phyloP scores from a whole-genome alignment of 2,329 filamentous ascomycete genomes.

The Myriosclerotinia duriaeana region DNA sequence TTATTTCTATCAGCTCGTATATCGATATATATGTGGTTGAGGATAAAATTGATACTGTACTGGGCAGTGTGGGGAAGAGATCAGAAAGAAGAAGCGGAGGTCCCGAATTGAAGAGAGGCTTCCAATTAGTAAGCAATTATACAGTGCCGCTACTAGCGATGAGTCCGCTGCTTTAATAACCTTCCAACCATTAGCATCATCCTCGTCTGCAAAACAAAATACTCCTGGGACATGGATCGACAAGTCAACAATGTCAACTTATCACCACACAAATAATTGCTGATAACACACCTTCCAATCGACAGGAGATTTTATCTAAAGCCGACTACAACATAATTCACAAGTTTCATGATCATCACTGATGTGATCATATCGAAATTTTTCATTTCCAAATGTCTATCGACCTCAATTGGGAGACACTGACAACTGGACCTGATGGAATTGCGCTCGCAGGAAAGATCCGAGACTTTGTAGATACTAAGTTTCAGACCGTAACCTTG shows the following conservation, averaged over 20 bases:
- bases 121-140: not conserved
- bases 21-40: not conserved
- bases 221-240: not conserved
- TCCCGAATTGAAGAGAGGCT: not conserved
- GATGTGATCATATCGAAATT: not conserved
- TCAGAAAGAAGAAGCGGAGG: not conserved
- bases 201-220: constrained; percentile 2
- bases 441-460: constrained; percentile 80
- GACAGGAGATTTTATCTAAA: not conserved
- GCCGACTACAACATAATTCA: not conserved
- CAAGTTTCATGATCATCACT: not conserved
- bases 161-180: not conserved
- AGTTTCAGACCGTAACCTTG: constrained; percentile 87
- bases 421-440: constrained; percentile 87
- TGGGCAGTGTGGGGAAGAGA: no score
- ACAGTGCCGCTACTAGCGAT: not conserved
- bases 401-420: constrained; percentile 92
- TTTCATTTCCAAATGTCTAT: constrained; percentile 72
- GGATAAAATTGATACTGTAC: not conserved
- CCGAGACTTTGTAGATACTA: constrained; percentile 89
- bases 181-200: not conserved
- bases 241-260: not conserved
- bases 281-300: not conserved
- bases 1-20: constrained; percentile 1
- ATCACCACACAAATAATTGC: not conserved